Conservation (phyloP, 192 early-diverging fungal species). For the Umbelopsis isabellina region DNA sequence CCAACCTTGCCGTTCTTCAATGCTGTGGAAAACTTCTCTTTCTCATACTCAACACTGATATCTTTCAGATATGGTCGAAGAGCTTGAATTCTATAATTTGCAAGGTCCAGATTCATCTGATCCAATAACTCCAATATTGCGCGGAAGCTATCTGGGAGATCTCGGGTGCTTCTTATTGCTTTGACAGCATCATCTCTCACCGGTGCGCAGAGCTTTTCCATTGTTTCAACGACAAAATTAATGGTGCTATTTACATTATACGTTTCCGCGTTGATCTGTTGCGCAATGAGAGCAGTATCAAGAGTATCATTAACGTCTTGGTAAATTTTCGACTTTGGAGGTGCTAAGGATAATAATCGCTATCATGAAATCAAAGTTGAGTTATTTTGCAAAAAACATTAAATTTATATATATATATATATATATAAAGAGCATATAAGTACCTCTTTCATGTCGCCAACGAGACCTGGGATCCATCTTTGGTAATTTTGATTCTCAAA, state of each 20-base stretch:
- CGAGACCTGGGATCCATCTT: constrained; percentile 52
- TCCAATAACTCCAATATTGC: constrained; percentile 66
- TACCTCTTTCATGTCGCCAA: constrained; percentile 64
- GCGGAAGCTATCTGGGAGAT: constrained; percentile 51
- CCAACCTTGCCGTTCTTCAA: constrained; percentile 46
- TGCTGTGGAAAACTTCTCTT: constrained; percentile 63
- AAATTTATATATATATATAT: too few relatives aligned
- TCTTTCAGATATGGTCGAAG: constrained; percentile 69
- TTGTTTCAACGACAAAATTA: constrained; percentile 53
- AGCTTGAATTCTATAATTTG: constrained; percentile 71
- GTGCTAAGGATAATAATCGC: constrained; percentile 68
- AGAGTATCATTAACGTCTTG: constrained; percentile 64
- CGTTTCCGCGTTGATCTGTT: constrained; percentile 60
- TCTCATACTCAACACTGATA: constrained; percentile 78
- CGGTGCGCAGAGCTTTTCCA: constrained; percentile 79
- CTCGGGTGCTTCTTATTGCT: constrained; percentile 26
- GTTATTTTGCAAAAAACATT: neutral
- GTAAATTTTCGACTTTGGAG: constrained; percentile 54
- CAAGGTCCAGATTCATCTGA: constrained; percentile 80
- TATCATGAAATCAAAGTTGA: constrained; percentile 24
- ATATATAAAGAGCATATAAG: neutral
- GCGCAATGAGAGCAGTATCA: constrained; percentile 68
- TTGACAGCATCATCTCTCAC: constrained; percentile 67
- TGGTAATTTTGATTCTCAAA: constrained; percentile 51
- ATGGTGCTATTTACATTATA: constrained; percentile 58